A percentile compares a stretch with the other conserved stretches of the same genome.
Conservation (phyloP, 306 rosid genomes). For the Lotus japonicus region DNA sequence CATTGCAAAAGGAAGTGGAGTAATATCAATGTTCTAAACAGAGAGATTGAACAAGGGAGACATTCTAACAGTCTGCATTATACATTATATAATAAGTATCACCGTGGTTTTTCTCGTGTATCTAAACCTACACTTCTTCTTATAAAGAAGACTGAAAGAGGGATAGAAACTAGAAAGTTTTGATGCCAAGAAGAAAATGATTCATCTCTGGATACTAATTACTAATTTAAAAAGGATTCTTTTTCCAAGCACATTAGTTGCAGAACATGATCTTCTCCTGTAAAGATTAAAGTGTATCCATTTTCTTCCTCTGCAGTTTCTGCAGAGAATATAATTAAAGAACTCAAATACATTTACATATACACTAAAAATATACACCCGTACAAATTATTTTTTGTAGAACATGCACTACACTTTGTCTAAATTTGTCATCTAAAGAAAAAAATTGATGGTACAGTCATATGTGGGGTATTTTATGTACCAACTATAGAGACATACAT, state of each 20-base stretch:
- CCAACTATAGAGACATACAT: background rate
- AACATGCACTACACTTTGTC: slow-evolving; percentile 20
- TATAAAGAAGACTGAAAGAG: too few relatives aligned
- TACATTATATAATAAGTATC: too few relatives aligned
- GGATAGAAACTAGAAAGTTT: background rate
- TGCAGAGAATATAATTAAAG: background rate
- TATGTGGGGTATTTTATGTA: slow-evolving; percentile 14
- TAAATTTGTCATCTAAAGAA: background rate
- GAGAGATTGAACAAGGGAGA: too few relatives aligned
- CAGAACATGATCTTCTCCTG: slow-evolving; percentile 17
- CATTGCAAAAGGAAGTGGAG: too few relatives aligned
- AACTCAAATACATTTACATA: background rate
- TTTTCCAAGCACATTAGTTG: background rate
- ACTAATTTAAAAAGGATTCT: background rate
- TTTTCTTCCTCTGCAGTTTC: slow-evolving; percentile 8
- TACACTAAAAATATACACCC: background rate
- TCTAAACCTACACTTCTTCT: too few relatives aligned
- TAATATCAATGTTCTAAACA: too few relatives aligned
- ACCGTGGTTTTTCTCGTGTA: too few relatives aligned
- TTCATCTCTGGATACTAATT: background rate
- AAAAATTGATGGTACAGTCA: background rate
- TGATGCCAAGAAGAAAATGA: background rate
- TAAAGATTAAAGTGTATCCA: slow-evolving; percentile 18
- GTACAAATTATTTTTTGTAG: background rate
- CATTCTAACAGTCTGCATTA: too few relatives aligned